A percentile compares a stretch with the other conserved stretches of the same genome.
These are phyloP conservation scores for Epichloe gansuensis DNA, from an alignment of 2,329 filamentous ascomycete species.

Conservation along the genomic window DNA sequence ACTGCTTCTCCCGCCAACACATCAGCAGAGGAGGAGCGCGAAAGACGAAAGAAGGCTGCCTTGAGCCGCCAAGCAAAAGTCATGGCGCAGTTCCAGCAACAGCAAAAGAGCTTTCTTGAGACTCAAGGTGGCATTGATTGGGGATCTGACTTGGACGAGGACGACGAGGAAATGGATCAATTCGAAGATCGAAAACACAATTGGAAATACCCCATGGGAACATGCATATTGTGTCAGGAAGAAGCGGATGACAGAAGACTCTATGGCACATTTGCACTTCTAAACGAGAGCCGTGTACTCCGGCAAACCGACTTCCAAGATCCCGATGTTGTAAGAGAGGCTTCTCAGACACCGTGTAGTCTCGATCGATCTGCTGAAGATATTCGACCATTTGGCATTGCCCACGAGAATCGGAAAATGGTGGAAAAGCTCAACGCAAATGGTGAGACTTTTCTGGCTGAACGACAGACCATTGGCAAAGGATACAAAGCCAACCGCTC, in stretches of 20 bases:
- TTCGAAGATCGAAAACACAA: slow-evolving; percentile 50
- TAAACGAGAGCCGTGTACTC: slow-evolving; percentile 76
- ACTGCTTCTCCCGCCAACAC: slow-evolving; percentile 67
- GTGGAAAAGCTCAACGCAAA: slow-evolving; percentile 65
- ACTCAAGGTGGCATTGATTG: slow-evolving; percentile 81
- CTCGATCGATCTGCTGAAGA: slow-evolving; percentile 76
- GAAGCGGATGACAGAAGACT: slow-evolving; percentile 80
- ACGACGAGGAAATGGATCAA: slow-evolving; percentile 47
- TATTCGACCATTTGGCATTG: slow-evolving; percentile 80
- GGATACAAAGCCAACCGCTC: slow-evolving; percentile 65
- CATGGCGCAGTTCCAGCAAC: slow-evolving; percentile 96
- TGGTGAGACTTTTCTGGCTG: slow-evolving; percentile 58
- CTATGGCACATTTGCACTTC: slow-evolving; percentile 85
- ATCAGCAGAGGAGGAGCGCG: slow-evolving; percentile 58
- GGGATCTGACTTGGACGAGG: slow-evolving; percentile 66
- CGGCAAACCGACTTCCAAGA: slow-evolving; percentile 78
- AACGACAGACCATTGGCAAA: slow-evolving; percentile 76
- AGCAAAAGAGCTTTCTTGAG: slow-evolving; percentile 89
- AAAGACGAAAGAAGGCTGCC: slow-evolving; percentile 82
- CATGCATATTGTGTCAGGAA: slow-evolving; percentile 93
- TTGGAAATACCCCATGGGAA: slow-evolving; percentile 86
- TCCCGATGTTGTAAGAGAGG: slow-evolving; percentile 73
- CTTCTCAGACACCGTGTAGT: slow-evolving; percentile 61
- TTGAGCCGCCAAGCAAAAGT: slow-evolving; percentile 81
- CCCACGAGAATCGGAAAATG: slow-evolving; percentile 69